phyloP scores from a whole-genome alignment of 805 yeast genomes.

The Zygosaccharomyces siamensis region DNA sequence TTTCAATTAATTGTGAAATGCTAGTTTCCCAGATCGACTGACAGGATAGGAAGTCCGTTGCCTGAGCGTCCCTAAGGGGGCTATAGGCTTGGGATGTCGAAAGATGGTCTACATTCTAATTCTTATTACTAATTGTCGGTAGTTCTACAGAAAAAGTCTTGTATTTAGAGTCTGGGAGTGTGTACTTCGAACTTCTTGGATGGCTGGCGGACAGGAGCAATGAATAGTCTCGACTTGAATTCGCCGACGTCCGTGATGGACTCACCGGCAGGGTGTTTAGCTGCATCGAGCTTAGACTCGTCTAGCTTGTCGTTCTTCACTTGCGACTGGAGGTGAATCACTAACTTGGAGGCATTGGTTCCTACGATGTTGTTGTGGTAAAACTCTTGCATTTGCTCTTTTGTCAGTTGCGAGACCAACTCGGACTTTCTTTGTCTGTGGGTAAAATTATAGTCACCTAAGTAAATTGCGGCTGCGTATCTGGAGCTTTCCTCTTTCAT shows the following conservation, averaged over 20 bases:
- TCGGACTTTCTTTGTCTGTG: slow-evolving; percentile 54
- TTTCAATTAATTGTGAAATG: slow-evolving; percentile 28
- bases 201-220: slow-evolving; percentile 64
- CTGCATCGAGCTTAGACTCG: slow-evolving; percentile 23
- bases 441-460: slow-evolving; percentile 76
- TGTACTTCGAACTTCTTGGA: slow-evolving; percentile 29
- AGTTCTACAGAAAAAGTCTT: not conserved
- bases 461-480: slow-evolving; percentile 61
- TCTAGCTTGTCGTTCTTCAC: slow-evolving; percentile 25
- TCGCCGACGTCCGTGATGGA: slow-evolving; percentile 42
- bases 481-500: slow-evolving; percentile 67
- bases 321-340: slow-evolving; percentile 60
- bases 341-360: slow-evolving; percentile 39
- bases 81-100: slow-evolving; percentile 38
- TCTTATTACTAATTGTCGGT: not conserved
- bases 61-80: slow-evolving; percentile 29
- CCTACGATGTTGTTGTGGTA: slow-evolving; percentile 43
- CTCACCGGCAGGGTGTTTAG: slow-evolving; percentile 46
- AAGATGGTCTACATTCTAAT: slow-evolving; percentile 33
- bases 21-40: slow-evolving; percentile 37
- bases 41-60: slow-evolving; percentile 39
- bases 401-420: slow-evolving; percentile 47
- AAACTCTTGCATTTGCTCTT: slow-evolving; percentile 53
- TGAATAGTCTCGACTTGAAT: slow-evolving; percentile 50
- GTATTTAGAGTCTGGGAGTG: slow-evolving; percentile 12